Base-by-base conservation (phyloP, 192 early-diverging fungal genomes). In the Backusella psychrophila region DNA sequence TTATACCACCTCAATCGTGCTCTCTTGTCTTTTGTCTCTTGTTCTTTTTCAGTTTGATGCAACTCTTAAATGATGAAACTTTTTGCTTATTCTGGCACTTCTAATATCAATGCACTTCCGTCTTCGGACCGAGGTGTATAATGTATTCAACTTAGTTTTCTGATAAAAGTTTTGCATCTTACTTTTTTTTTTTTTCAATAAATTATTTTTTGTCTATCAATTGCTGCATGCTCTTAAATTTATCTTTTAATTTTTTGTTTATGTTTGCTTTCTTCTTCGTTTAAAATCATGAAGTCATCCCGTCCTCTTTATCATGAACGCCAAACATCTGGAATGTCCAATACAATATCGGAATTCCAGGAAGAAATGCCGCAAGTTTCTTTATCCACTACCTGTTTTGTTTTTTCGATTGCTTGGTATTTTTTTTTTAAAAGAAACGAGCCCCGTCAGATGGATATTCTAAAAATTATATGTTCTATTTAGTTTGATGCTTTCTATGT, bases 401-500 rank as follows among this genome's bases (percentile, higher is more conserved):
- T 26, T 59, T 26, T 59, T 59, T 59, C 53, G 0, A 59, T 59
- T 21, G 53, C 8, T 59, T 23, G 53, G 53, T 59, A 23, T 26
- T 26, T 53, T 23, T 26, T 21, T 7, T 23, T 33, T 33, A 33
- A 33, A 59, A 59, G n/a, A 26, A 12, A 2, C 0, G 6, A 26
- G 26, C 9, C 7, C 2, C 4, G 8, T 26, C 1, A 21, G 8
- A 9, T 26, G 0, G 2, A 9, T 59, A 23, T 19, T 59, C 11
- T 59, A 59, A 23, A 8, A 23, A 9, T 12, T 59, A 23, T 12
- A 6, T 59, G 6, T 59, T 23, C n/a, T 21, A 59, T 59, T 59
- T 2, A 86, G 89, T 1, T 83, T 96, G 41, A 83, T 85, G 9
- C 73, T 93, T 14, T 85, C 86, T 4, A 85, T 94, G 73, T 92